Evolutionary conservation across 2,329 filamentous ascomycete genomes (phyloP).

Genomic region (Amphichorda felina): DNA sequence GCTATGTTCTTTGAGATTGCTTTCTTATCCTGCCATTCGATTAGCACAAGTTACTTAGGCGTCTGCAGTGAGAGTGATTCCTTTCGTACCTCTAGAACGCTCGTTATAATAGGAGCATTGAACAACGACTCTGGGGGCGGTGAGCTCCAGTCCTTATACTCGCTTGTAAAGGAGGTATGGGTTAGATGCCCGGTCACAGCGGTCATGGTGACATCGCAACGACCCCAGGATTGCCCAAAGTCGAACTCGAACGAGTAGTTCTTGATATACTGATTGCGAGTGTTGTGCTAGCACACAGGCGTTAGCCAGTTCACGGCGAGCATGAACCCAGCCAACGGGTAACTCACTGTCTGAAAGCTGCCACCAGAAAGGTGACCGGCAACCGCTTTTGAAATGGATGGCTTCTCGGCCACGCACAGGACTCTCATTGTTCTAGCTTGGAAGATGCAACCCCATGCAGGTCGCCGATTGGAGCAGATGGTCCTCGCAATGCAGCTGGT

Average conservation of each 20-base stretch:
- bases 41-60: neutral
- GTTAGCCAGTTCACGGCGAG: neutral
- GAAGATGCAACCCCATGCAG: neutral
- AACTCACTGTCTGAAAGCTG: slow-evolving; percentile 53
- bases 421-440: slow-evolving; percentile 32
- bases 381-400: slow-evolving; percentile 90
- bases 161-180: slow-evolving; percentile 59
- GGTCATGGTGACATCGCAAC: slow-evolving; percentile 83
- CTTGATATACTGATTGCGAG: slow-evolving; percentile 70
- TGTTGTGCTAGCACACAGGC: slow-evolving; percentile 41
- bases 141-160: slow-evolving; percentile 69
- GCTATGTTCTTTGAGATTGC: slow-evolving; percentile 77
- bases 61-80: neutral
- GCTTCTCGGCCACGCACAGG: slow-evolving; percentile 54
- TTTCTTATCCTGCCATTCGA: slow-evolving; percentile 53
- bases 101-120: slow-evolving; percentile 61
- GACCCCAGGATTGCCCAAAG: slow-evolving; percentile 71
- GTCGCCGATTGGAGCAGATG: neutral
- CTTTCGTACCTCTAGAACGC: slow-evolving; percentile 47
- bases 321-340: neutral
- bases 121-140: slow-evolving; percentile 75
- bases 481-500: neutral
- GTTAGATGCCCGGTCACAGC: slow-evolving; percentile 85
- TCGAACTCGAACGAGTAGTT: slow-evolving; percentile 90
- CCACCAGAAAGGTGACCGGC: slow-evolving; percentile 81